Base-by-base conservation (phyloP, 495 filamentous ascomycete genomes). In the Penicillium riverlandense region DNA sequence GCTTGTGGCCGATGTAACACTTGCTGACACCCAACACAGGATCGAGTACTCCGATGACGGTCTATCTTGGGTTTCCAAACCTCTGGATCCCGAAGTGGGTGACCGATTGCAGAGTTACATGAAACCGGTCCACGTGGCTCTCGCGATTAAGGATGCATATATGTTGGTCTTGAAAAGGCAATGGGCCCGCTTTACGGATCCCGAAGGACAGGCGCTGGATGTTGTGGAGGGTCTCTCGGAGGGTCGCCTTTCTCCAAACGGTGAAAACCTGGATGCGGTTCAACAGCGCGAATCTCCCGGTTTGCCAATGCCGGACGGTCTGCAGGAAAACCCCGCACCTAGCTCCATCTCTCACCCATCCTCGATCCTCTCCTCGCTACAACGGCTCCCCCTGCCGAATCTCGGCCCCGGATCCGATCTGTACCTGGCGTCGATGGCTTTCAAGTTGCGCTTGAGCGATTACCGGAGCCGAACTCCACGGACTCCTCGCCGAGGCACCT, bases 401-500 rank as follows among this genome's bases (percentile, higher is more conserved):
- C 43, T 66, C n/a, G 58, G 60, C 8, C 63, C 62, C 7, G 52
- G 67, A 40, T 58, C 65, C 52, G 54, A 71, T 64, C 47, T 69
- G 29, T 45, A 59, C 37, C 34, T 63, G 44, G 59, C 79, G 0
- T 74, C 68, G 38, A 32, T 67, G 30, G 73, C 70, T 5, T 87
- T 89, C 61, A 72, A 63, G 41, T 45, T 59, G 22, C 77, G 68
- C 27, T 65, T 85, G 12, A 53, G 44, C 8, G 59, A 78, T 29
- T 59, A 61, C 40, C 50, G 40, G 35, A 42, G 48, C 30, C 50
- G 37, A 22, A 40, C 43, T 12, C 41, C 43, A 15, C 53, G 50
- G 14, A 56, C 75, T 22, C 74, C 81, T 31, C 80, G 77, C 8
- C 73, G 81, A 16, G 87, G 87, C 2, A 73, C 72, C 16, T 75